phyloP scores from a whole-genome alignment of 768 basidiomycete genomes.

The Flagelloscypha sp. region DNA sequence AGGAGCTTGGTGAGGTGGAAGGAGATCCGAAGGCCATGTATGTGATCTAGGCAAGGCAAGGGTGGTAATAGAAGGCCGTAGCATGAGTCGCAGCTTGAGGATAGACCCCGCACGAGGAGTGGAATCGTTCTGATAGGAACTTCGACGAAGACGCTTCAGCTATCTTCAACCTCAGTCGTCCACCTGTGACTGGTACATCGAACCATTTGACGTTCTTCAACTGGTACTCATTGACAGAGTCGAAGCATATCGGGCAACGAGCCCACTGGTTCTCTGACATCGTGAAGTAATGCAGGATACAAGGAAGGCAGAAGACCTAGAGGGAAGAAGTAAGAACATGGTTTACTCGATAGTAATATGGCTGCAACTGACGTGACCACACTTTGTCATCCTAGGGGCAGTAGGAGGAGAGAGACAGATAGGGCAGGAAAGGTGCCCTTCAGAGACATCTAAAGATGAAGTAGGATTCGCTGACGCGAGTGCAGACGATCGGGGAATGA shows the following conservation, averaged over 20 bases:
- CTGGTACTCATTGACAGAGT: constrained; percentile 83
- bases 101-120: constrained; percentile 46
- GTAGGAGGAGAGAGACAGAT: constrained; percentile 91
- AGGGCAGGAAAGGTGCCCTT: constrained; percentile 74
- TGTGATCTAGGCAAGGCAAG: constrained; percentile 85
- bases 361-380: constrained; percentile 77
- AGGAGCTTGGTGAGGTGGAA: constrained; percentile 88
- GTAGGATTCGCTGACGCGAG: constrained; percentile 54
- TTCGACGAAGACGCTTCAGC: constrained; percentile 40
- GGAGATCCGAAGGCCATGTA: constrained; percentile 90
- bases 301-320: constrained; percentile 91
- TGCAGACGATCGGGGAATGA: constrained; percentile 79
- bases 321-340: constrained; percentile 8
- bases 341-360: constrained; percentile 7
- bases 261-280: constrained; percentile 85
- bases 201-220: constrained; percentile 93
- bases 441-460: no score
- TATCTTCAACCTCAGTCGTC: constrained; percentile 25
- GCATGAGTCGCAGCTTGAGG: constrained; percentile 82
- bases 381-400: constrained; percentile 92
- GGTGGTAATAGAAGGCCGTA: constrained; percentile 90
- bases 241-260: constrained; percentile 93
- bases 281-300: constrained; percentile 85
- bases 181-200: constrained; percentile 36
- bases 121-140: constrained; percentile 28